A percentile compares a stretch with the other conserved stretches of the same genome.
Conservation (phyloP, 805 yeast genomes). For the Candida dendrica region DNA sequence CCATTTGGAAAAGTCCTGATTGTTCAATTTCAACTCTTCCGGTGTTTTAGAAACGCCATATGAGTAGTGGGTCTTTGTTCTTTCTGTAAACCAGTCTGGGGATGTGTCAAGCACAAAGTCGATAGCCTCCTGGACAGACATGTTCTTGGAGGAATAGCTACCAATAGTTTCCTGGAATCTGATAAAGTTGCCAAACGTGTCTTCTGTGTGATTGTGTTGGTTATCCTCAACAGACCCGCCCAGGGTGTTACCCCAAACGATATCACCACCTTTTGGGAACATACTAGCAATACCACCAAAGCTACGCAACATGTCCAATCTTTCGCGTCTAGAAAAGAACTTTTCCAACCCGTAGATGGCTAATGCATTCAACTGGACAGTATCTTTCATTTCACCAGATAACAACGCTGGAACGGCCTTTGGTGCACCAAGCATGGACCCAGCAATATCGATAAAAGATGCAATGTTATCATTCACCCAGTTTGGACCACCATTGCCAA, state of each 20-base stretch:
- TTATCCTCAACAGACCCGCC: slow-evolving; percentile 66
- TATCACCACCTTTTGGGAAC: slow-evolving; percentile 93
- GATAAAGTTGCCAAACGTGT: slow-evolving; percentile 68
- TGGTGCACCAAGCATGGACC: slow-evolving; percentile 90
- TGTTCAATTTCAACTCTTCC: slow-evolving; percentile 55
- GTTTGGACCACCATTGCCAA: slow-evolving; percentile 83
- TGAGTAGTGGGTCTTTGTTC: slow-evolving; percentile 68
- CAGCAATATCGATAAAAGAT: slow-evolving; percentile 80
- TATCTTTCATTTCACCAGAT: slow-evolving; percentile 98
- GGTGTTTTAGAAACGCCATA: slow-evolving; percentile 62
- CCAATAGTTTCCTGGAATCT: slow-evolving; percentile 47
- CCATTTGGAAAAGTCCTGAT: slow-evolving; percentile 78
- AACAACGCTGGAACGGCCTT: slow-evolving; percentile 85
- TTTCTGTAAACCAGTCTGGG: slow-evolving; percentile 68
- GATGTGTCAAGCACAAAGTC: slow-evolving; percentile 56
- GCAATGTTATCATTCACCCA: slow-evolving; percentile 88
- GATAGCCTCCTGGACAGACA: slow-evolving; percentile 63
- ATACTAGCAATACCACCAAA: slow-evolving; percentile 95
- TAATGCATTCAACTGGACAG: slow-evolving; percentile 85
- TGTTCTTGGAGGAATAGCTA: slow-evolving; percentile 37
- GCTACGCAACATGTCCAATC: slow-evolving; percentile 76
- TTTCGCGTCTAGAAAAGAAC: slow-evolving; percentile 83
- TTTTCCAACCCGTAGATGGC: slow-evolving; percentile 94
- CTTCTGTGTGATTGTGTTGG: slow-evolving; percentile 20
- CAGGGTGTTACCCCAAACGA: slow-evolving; percentile 75